Percentiles rank a stretch among this genome's conserved stretches.
These are phyloP conservation scores for Silene vulgaris DNA, from an alignment of 179 eudicot species.

Conservation along the genomic window DNA sequence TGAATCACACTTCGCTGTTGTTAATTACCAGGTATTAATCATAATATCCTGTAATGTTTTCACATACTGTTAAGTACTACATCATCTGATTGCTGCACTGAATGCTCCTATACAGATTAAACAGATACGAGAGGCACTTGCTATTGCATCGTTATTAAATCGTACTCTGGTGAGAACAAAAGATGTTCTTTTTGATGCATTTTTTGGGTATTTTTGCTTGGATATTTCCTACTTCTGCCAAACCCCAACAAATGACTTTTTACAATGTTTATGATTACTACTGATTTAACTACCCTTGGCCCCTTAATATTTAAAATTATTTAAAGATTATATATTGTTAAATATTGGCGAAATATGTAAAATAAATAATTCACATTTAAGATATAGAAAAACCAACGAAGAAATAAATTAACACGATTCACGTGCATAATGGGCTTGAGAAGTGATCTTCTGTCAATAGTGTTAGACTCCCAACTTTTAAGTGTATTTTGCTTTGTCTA, in stretches of 20 bases:
- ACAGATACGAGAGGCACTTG: constrained; percentile 92
- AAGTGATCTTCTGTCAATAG: neutral
- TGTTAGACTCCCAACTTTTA: neutral
- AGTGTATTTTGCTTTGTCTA: neutral
- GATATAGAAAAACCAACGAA: neutral
- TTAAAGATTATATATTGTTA: no score
- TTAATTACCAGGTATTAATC: constrained; percentile 70
- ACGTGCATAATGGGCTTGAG: neutral
- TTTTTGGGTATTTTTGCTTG: constrained; percentile 8
- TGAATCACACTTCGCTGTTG: constrained; percentile 71
- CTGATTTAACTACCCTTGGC: neutral
- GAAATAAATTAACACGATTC: neutral
- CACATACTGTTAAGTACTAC: neutral
- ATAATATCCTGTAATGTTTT: constrained; percentile 11
- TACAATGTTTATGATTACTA: neutral
- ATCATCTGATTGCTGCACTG: neutral
- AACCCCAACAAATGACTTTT: no score
- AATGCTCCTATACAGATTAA: constrained; percentile 53
- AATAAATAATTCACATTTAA: neutral
- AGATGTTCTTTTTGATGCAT: constrained; percentile 5
- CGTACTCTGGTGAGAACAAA: constrained; percentile 77
- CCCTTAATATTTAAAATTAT: neutral
- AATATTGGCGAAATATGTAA: neutral
- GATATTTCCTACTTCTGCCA: neutral
- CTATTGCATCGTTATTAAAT: constrained; percentile 69